Percentiles rank a stretch among this genome's conserved stretches.
Evolutionary conservation across 495 filamentous ascomycete species (phyloP).

Genomic region (Mytilinidion resinicola): DNA sequence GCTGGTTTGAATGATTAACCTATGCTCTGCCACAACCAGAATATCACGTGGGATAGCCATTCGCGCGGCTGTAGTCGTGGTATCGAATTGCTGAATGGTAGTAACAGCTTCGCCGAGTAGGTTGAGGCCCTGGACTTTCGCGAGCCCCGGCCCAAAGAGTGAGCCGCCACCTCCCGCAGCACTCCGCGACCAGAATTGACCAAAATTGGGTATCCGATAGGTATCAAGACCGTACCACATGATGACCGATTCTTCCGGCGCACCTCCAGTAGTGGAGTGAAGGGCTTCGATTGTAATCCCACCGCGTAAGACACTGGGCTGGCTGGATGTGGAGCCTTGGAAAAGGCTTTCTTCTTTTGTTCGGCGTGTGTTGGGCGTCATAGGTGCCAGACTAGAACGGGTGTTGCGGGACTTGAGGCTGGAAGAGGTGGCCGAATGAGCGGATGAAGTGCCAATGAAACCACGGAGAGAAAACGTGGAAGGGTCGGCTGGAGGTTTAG

Average conservation of each 20-base stretch:
- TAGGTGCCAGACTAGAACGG: slow-evolving; percentile 59
- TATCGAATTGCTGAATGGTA: slow-evolving; percentile 29
- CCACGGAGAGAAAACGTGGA: slow-evolving; percentile 65
- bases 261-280: slow-evolving; percentile 15
- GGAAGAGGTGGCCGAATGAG: neutral
- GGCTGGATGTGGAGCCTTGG: slow-evolving; percentile 38
- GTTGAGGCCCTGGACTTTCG: slow-evolving; percentile 25
- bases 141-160: slow-evolving; percentile 28
- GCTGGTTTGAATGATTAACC: slow-evolving; percentile 31
- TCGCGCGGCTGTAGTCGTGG: slow-evolving; percentile 20
- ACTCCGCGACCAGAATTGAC: slow-evolving; percentile 34
- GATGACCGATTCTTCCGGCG: slow-evolving; percentile 35
- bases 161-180: slow-evolving; percentile 21
- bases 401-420: slow-evolving; percentile 13
- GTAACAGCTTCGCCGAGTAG: slow-evolving; percentile 29
- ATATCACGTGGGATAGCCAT: slow-evolving; percentile 25
- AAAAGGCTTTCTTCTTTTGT: slow-evolving; percentile 50
- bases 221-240: slow-evolving; percentile 37
- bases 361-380: slow-evolving; percentile 77
- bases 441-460: slow-evolving; percentile 43
- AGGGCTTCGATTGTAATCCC: slow-evolving; percentile 53
- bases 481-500: slow-evolving; percentile 50
- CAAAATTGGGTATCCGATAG: slow-evolving; percentile 34
- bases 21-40: slow-evolving; percentile 32
- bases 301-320: slow-evolving; percentile 44